Evolutionary conservation across 495 filamentous ascomycete species (phyloP), one percentile per base, ranked within the genome.

Genomic region (Penicillium salamii): DNA sequence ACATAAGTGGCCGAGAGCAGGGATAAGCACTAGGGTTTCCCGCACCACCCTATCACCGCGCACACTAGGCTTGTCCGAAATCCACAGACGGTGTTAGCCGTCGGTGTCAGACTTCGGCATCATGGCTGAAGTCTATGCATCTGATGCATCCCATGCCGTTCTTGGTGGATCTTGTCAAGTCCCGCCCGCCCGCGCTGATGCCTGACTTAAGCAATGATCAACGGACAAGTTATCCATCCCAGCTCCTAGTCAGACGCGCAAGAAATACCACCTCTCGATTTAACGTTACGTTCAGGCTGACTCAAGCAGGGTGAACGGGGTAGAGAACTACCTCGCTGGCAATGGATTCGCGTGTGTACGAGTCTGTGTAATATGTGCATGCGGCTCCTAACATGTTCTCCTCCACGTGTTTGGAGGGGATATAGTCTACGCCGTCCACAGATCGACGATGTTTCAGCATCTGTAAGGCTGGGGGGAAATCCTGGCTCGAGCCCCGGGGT

Each of bases 21-120:
- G 23, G 34, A 45, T 58, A 50, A 61, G 54, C 51, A 48, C 52
- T 36, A 40, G 44, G n/a, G 9, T 40, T 32, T 13, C 31, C 41
- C 31, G 26, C 23, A 8, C 23, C 5, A 12, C 2, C 60, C 57
- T 60, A 57, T 63, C 33, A 46, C 9, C 1, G 18, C 1, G 26
- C 26, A 17, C 19, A 17, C 21, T 3, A 18, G 28, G n/a, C 33
- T 28, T 17, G 39, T 53, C 52, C 44, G 44, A 32, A 44, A 31
- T 54, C 50, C 12, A 5, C 21, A 2, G 15, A 37, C 57, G 60
- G 60, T 33, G 39, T 38, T 49, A 58, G 54, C 57, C 60, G 60
- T 63, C 60, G 60, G 60, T 63, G 57, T 63, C 60, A 45, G 40
- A 9, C 12, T 21, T 24, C 11, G 18, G 15, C 18, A 38, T 3